A percentile compares a stretch with the other conserved stretches of the same genome.
These are phyloP conservation scores for Phytopythium delawarense DNA, from an alignment of 352 stramenopile species.

Conservation along the genomic window DNA sequence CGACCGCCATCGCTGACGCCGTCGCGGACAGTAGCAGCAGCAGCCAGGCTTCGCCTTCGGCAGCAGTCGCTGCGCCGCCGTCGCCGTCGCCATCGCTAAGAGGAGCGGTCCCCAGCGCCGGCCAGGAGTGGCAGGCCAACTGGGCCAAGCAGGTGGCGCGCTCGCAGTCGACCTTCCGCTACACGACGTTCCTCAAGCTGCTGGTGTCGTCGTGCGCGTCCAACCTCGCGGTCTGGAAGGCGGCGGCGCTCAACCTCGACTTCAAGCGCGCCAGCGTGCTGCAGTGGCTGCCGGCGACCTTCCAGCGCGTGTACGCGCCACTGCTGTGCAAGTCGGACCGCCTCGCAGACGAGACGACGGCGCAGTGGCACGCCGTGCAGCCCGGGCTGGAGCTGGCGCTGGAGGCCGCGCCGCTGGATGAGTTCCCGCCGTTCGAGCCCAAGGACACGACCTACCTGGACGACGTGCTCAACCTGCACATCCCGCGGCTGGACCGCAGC, in stretches of 20 bases:
- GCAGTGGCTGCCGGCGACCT: constrained; percentile 69
- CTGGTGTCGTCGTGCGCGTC: constrained; percentile 50
- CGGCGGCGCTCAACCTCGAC: constrained; percentile 54
- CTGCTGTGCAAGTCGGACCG: constrained; percentile 77
- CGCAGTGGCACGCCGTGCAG: constrained; percentile 69
- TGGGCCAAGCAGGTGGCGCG: constrained; percentile 75
- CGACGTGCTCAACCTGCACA: constrained; percentile 72
- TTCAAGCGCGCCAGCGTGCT: constrained; percentile 68
- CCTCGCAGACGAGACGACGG: constrained; percentile 65
- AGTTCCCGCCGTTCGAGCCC: constrained; percentile 53
- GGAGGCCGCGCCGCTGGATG: constrained; percentile 42
- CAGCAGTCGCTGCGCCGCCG: neutral
- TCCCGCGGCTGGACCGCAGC: constrained; percentile 73
- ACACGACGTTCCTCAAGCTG: constrained; percentile 72
- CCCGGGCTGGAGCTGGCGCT: constrained; percentile 72
- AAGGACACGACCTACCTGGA: constrained; percentile 72
- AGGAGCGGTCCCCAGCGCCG: constrained; percentile 2
- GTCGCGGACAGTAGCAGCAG: constrained; percentile 5
- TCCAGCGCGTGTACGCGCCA: constrained; percentile 66
- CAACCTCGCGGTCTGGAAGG: constrained; percentile 75
- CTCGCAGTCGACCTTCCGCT: constrained; percentile 65
- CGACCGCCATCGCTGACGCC: constrained; percentile 17
- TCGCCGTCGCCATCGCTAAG: neutral
- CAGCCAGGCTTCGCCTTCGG: neutral
- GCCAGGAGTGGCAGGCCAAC: constrained; percentile 60